Base-by-base conservation (phyloP, 1,139 yeast genomes). In the Yamadazyma atmosphaerica region DNA sequence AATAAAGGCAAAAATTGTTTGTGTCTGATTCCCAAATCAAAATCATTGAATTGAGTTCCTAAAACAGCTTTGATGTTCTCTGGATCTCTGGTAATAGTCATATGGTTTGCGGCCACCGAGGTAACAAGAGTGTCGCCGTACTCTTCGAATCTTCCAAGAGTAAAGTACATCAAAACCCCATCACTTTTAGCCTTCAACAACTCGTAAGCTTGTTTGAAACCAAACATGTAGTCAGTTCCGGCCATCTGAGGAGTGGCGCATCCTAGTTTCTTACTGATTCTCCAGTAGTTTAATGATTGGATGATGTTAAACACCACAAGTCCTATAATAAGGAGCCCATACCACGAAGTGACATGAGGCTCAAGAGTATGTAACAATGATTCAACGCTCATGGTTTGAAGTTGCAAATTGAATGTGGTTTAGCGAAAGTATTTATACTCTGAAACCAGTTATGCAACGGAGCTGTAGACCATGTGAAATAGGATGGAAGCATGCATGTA, bases 11-110 rank as follows among this genome's bases (percentile, higher is more conserved):
- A 47, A 49, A 76, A 65, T 31, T 61, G 65, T n/a, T 51, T 55
- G 49, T 72, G 68, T 45, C 83, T 69, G 23, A 56, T 50, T 2
- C 82, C 83, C 37, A 78, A 65, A n/a, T 67, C 66, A 52, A 69
- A 77, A 44, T 77, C 80, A 46, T 68, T 66, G 51, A 76, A 76
- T 40, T 69, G 69, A 19, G 70, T 65, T 15, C 71, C 67, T 46
- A 65, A 56, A 19, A 65, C 39, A 4, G 72, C 72, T 50, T 65
- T 56, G 46, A 67, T 51, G 49, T 64, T 61, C 38, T 61, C 67
- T 8, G 66, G 65, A 13, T 61, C 65, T 35, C 46, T 42, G 30
- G 64, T 58, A 28, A 47, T 41, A 29, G 52, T 13, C 13, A 39
- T 9, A 2, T 1, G 5, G 4, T 17, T 27, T 13, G 40, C 43